These are phyloP conservation scores for Thraustochytrium sp. DNA, from an alignment of 352 stramenopile species.

Conservation along the genomic window DNA sequence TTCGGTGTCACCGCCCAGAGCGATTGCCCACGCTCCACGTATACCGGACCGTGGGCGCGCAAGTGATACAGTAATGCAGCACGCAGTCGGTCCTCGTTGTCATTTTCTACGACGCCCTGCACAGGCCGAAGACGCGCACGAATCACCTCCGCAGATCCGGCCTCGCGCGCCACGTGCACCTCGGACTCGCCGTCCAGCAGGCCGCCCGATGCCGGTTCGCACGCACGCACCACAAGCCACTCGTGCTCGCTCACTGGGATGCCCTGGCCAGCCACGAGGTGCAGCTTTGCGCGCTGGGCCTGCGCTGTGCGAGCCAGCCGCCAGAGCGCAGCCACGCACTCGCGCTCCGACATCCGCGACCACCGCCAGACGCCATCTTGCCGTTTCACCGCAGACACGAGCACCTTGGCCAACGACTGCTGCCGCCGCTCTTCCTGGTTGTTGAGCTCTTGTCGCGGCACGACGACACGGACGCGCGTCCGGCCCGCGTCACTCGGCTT, in stretches of 20 bases:
- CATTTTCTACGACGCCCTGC: no score
- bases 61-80: not conserved
- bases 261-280: not conserved
- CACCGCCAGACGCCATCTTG: not conserved
- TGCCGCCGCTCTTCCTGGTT: no score
- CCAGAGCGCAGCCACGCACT: not conserved
- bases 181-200: not conserved
- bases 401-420: no score
- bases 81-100: not conserved
- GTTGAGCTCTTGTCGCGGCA: no score
- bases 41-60: not conserved
- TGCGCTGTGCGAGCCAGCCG: not conserved
- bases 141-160: not conserved
- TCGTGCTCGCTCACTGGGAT: not conserved
- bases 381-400: no score
- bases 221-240: slow-evolving; percentile 18
- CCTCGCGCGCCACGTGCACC: not conserved
- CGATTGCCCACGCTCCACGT: not conserved
- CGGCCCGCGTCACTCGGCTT: not conserved
- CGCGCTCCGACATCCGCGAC: not conserved
- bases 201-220: not conserved
- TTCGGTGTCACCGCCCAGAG: not conserved
- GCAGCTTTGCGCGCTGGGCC: not conserved
- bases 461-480: not conserved
- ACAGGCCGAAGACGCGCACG: not conserved